phyloP scores from a whole-genome alignment of 2,329 filamentous ascomycete species.

The Harringtonia lauricola region DNA sequence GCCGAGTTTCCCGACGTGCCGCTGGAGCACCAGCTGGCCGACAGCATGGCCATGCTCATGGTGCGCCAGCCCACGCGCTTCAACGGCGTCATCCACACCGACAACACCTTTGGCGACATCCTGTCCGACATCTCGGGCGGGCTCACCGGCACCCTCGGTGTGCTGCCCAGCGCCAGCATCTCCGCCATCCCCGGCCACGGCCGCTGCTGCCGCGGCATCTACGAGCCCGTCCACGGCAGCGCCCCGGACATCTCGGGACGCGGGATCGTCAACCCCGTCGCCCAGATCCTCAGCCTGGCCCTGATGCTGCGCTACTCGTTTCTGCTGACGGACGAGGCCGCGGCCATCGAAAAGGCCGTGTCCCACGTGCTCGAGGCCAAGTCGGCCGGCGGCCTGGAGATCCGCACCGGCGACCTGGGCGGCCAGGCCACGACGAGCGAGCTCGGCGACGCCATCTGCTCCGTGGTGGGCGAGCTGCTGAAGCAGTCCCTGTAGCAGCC shows the following conservation, averaged over 20 bases:
- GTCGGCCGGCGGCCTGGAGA: slow-evolving; percentile 25
- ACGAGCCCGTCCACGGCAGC: slow-evolving; percentile 65
- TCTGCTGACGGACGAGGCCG: slow-evolving; percentile 47
- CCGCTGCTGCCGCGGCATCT: slow-evolving; percentile 53
- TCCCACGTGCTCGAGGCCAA: slow-evolving; percentile 49
- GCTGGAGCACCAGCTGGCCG: slow-evolving; percentile 33
- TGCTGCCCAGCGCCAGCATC: slow-evolving; percentile 33
- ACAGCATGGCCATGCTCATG: slow-evolving; percentile 37
- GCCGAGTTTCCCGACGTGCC: slow-evolving; percentile 30
- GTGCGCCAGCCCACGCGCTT: slow-evolving; percentile 33
- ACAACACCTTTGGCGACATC: slow-evolving; percentile 38
- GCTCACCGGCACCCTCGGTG: slow-evolving; percentile 33
- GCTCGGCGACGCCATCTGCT: slow-evolving; percentile 7
- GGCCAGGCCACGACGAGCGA: slow-evolving; percentile 7
- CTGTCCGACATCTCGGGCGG: slow-evolving; percentile 33
- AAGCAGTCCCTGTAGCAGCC: too few relatives aligned
- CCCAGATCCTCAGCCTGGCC: slow-evolving; percentile 57
- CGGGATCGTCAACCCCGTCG: slow-evolving; percentile 62
- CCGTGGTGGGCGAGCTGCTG: neutral
- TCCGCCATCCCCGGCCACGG: slow-evolving; percentile 27
- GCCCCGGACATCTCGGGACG: slow-evolving; percentile 66
- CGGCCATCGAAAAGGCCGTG: slow-evolving; percentile 54
- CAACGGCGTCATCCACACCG: slow-evolving; percentile 35
- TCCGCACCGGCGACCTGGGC: slow-evolving; percentile 24
- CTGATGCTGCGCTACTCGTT: slow-evolving; percentile 70